phyloP scores from a whole-genome alignment of 192 early-diverging fungal species.

The Umbelopsis sp. region DNA sequence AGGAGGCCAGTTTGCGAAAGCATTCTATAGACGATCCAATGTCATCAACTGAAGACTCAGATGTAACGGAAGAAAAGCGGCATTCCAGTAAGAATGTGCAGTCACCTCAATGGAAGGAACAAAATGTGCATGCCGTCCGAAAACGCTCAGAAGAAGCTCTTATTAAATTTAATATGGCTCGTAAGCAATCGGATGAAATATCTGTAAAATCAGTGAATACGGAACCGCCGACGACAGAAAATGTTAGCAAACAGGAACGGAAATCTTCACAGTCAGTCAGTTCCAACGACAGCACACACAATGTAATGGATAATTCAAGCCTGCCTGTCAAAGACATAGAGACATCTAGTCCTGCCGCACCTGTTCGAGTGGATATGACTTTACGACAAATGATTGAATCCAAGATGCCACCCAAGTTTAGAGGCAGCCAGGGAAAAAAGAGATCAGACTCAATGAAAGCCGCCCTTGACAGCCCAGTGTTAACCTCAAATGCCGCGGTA shows the following conservation, averaged over 20 bases:
- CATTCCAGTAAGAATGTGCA: background rate
- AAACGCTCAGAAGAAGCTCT: background rate
- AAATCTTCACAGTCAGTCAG: background rate
- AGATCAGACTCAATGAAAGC: background rate
- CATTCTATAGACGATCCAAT: background rate
- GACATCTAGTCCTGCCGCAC: background rate
- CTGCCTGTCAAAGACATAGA: background rate
- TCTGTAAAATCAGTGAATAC: background rate
- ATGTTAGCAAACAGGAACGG: background rate
- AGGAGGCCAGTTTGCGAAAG: background rate
- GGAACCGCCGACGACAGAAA: background rate
- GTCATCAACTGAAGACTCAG: background rate
- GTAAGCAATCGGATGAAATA: constrained; percentile 4
- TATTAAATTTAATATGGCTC: background rate
- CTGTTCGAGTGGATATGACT: background rate
- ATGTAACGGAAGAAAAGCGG: background rate
- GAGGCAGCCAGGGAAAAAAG: constrained; percentile 3
- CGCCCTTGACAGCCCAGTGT: background rate
- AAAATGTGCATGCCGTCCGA: background rate
- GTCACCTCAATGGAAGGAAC: constrained; percentile 1
- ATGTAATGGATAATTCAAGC: background rate
- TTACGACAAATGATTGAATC: constrained; percentile 12
- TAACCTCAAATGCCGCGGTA: background rate
- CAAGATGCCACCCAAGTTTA: constrained; percentile 12
- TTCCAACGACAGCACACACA: background rate